Percentiles rank a stretch among this genome's conserved stretches.
Conservation (phyloP, 352 stramenopile species). For the Phytophthora lateralis region DNA sequence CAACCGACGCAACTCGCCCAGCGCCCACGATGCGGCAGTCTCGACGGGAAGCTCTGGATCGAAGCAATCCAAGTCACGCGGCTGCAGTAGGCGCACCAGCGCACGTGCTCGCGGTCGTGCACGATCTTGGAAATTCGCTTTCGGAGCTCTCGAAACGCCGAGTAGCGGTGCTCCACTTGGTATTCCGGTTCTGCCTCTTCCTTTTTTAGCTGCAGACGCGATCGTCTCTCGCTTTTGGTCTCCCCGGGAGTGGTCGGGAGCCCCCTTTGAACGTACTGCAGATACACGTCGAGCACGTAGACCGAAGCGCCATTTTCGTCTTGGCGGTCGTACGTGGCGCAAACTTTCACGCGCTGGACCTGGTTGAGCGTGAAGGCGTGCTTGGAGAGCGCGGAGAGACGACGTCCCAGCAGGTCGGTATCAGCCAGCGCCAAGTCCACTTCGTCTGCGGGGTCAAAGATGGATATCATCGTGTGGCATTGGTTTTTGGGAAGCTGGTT, state of each 20-base stretch:
- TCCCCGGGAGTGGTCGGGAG: constrained; percentile 40
- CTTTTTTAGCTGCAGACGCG: constrained; percentile 29
- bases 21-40: constrained; percentile 30
- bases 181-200: constrained; percentile 38
- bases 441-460: constrained; percentile 14
- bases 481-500: constrained; percentile 3
- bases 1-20: constrained; percentile 27
- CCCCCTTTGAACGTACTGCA: constrained; percentile 55
- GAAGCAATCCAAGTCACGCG: constrained; percentile 48
- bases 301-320: constrained; percentile 46
- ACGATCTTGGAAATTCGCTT: constrained; percentile 36
- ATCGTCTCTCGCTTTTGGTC: constrained; percentile 26
- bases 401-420: constrained; percentile 17
- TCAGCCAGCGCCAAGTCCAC: constrained; percentile 13
- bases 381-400: constrained; percentile 58
- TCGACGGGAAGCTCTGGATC: constrained; percentile 48
- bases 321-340: constrained; percentile 38
- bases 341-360: constrained; percentile 56
- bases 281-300: constrained; percentile 60
- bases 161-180: constrained; percentile 65
- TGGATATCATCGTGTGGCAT: constrained; percentile 22
- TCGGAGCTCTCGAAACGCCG: constrained; percentile 55
- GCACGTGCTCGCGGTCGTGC: constrained; percentile 40
- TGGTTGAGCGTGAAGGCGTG: constrained; percentile 66
- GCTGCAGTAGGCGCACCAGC: constrained; percentile 61